Evolutionary conservation across 2,329 filamentous ascomycete species (phyloP).

Genomic region (Penicillium freii): DNA sequence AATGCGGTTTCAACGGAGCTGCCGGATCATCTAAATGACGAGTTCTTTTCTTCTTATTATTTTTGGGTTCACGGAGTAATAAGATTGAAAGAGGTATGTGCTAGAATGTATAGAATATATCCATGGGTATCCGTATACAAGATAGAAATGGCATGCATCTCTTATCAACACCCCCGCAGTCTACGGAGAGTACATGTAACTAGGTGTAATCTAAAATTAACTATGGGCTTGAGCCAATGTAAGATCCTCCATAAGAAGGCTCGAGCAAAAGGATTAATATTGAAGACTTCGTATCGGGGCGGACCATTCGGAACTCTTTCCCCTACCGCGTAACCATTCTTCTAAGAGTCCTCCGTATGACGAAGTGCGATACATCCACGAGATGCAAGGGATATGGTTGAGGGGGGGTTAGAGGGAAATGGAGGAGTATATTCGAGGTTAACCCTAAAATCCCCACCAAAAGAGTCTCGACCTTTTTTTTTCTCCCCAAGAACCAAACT

Average conservation of each 20-base stretch:
- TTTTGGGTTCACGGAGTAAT: not conserved
- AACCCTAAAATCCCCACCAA: conserved; percentile 8
- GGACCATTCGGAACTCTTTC: conserved; percentile 25
- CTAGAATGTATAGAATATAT: not conserved
- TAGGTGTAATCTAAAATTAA: conserved; percentile 7
- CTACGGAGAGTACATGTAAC: no score
- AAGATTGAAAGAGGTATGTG: not conserved
- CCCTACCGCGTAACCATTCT: conserved; percentile 23
- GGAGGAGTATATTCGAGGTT: not conserved
- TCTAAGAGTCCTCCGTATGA: conserved; percentile 16
- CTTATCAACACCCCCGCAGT: conserved; percentile 6
- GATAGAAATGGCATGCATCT: not conserved
- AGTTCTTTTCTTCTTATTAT: not conserved
- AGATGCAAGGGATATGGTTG: conserved; percentile 18
- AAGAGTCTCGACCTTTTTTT: conserved; percentile 18
- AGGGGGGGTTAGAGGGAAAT: not conserved
- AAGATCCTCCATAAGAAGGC: conserved; percentile 4
- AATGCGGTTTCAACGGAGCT: conserved; percentile 9
- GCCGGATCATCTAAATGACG: conserved; percentile 6
- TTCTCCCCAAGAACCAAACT: conserved; percentile 10
- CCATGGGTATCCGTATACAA: not conserved
- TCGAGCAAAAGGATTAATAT: conserved; percentile 3
- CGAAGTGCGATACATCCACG: conserved; percentile 22
- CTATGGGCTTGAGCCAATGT: conserved; percentile 6
- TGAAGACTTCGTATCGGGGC: conserved; percentile 11